A percentile compares a stretch with the other conserved stretches of the same genome.
Conservation (phyloP, 805 yeast genomes). For the Zygosaccharomyces lentus region DNA sequence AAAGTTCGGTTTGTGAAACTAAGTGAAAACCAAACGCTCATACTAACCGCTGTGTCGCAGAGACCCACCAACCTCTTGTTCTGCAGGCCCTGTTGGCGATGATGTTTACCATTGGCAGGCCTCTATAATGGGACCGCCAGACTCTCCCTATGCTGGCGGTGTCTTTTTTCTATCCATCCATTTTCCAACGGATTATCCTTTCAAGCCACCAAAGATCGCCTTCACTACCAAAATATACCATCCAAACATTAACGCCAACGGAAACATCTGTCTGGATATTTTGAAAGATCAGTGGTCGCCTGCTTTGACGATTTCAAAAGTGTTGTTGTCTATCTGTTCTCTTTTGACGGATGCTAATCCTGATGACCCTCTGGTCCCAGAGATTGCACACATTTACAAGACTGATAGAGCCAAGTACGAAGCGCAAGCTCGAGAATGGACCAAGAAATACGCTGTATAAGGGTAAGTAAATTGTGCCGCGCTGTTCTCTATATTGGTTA, state of each 20-base stretch:
- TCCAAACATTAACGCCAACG: conserved; percentile 94
- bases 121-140: conserved; percentile 98
- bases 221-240: conserved; percentile 96
- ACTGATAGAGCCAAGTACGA: conserved; percentile 91
- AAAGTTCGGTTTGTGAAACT: background rate
- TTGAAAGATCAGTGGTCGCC: conserved; percentile 99
- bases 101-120: conserved; percentile 99
- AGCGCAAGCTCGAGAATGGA: conserved; percentile 98
- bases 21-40: background rate
- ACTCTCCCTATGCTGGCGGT: conserved; percentile 86
- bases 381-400: conserved; percentile 94
- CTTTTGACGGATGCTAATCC: conserved; percentile 97
- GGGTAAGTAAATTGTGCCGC: conserved; percentile 1
- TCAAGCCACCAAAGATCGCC: conserved; percentile 92
- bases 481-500: conserved; percentile 7
- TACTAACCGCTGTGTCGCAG: conserved; percentile 37
- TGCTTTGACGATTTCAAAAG: conserved; percentile 93
- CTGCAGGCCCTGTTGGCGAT: conserved; percentile 98
- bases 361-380: conserved; percentile 98
- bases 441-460: conserved; percentile 92
- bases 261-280: conserved; percentile 94
- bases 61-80: conserved; percentile 98
- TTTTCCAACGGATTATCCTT: conserved; percentile 98
- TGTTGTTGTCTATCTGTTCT: conserved; percentile 89
- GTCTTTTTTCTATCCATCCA: conserved; percentile 93